These are phyloP conservation scores for Lepiota venenata DNA, from an alignment of 768 basidiomycete species.

Conservation along the genomic window DNA sequence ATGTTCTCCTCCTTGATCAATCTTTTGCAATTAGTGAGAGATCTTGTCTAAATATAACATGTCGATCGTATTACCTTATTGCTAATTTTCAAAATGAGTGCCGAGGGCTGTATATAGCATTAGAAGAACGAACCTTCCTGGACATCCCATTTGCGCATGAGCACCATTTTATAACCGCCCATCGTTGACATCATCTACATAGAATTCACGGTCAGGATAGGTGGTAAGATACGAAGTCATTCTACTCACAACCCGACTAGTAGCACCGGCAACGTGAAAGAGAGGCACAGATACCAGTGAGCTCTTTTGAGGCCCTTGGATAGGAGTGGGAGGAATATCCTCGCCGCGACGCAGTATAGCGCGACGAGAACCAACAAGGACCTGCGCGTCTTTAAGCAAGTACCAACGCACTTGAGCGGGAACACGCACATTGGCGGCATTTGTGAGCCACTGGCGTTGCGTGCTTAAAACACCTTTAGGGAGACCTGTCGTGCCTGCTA, in stretches of 20 bases:
- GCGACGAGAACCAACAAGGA: conserved; percentile 28
- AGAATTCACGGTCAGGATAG: no score
- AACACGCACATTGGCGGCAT: conserved; percentile 36
- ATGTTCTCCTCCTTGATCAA: conserved; percentile 44
- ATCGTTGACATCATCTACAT: conserved; percentile 38
- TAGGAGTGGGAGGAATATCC: conserved; percentile 21
- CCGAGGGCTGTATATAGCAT: no score
- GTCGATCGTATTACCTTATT: conserved; percentile 22
- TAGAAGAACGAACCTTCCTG: conserved; percentile 33
- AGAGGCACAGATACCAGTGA: conserved; percentile 49
- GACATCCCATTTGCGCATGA: conserved; percentile 50
- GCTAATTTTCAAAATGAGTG: conserved; percentile 20
- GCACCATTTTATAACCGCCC: conserved; percentile 40
- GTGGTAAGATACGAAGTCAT: neutral
- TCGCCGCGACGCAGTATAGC: conserved; percentile 38
- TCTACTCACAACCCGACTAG: conserved; percentile 20
- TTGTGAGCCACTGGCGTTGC: conserved; percentile 46
- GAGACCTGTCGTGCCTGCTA: conserved; percentile 20
- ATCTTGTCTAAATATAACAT: no score
- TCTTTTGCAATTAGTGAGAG: conserved; percentile 16
- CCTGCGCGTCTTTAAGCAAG: conserved; percentile 19
- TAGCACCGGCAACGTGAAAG: conserved; percentile 54
- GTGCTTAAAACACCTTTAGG: conserved; percentile 52
- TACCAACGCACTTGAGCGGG: neutral
- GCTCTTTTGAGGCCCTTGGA: conserved; percentile 36